Percentiles rank a stretch among this genome's conserved stretches.
These are phyloP conservation scores for Xylaria sp. DNA, from an alignment of 2,329 filamentous ascomycete genomes.

Conservation along the genomic window DNA sequence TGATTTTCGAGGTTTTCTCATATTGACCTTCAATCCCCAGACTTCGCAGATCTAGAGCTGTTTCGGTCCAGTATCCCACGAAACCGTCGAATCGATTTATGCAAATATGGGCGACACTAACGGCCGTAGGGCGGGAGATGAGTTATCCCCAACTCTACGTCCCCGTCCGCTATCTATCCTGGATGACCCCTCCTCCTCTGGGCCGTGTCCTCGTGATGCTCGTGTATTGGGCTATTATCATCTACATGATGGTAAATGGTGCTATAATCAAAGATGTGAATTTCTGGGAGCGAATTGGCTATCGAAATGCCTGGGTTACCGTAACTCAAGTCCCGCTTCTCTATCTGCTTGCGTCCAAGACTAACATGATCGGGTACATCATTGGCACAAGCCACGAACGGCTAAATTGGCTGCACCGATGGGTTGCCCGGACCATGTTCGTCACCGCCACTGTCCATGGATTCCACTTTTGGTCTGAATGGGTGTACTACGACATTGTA, in stretches of 20 bases:
- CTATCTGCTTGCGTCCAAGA: constrained; percentile 70
- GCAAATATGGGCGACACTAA: constrained; percentile 68
- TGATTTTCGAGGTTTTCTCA: neutral
- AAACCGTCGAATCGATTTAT: constrained; percentile 59
- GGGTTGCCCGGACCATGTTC: constrained; percentile 76
- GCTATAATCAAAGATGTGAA: constrained; percentile 63
- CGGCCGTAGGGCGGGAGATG: constrained; percentile 66
- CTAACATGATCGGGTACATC: constrained; percentile 68
- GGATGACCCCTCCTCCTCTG: constrained; percentile 68
- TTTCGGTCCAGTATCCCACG: constrained; percentile 62
- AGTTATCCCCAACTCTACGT: constrained; percentile 67
- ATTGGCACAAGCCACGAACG: constrained; percentile 74
- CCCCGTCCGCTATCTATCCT: constrained; percentile 58
- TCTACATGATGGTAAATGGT: constrained; percentile 66
- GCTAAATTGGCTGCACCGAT: constrained; percentile 79
- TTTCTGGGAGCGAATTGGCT: constrained; percentile 73
- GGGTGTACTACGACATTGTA: constrained; percentile 69
- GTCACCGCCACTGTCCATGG: constrained; percentile 76
- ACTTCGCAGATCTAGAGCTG: constrained; percentile 57
- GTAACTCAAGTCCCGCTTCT: constrained; percentile 73
- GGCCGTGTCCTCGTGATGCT: constrained; percentile 66
- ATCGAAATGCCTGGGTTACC: constrained; percentile 74
- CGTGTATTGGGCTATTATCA: constrained; percentile 68
- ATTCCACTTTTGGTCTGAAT: constrained; percentile 74
- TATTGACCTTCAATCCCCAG: constrained; percentile 49